Evolutionary conservation across 78 protist species (phyloP).

Genomic region (Dictyostelium brefeldianum): DNA sequence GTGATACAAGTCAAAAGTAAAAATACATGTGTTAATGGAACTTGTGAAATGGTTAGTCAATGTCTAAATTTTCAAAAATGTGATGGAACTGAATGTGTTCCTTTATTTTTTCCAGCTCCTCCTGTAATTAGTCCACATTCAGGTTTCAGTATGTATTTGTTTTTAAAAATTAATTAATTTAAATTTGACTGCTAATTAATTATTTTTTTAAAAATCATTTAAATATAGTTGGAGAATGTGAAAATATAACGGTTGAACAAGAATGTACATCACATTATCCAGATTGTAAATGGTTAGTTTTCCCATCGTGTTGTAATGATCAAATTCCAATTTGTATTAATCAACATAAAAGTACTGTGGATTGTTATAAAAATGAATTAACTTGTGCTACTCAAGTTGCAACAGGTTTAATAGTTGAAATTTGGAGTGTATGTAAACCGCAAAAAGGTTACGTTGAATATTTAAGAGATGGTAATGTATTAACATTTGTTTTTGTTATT

Average conservation of each 20-base stretch:
- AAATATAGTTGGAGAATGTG: background rate
- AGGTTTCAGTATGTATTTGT: too few species aligned
- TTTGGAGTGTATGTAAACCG: conserved; percentile 23
- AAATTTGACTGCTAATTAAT: too few species aligned
- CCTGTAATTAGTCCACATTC: too few species aligned
- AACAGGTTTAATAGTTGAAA: conserved; percentile 4
- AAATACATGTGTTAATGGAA: background rate
- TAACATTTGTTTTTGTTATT: too few species aligned
- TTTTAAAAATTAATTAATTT: too few species aligned
- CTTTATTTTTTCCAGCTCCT: too few species aligned
- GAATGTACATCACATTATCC: background rate
- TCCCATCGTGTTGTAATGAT: background rate
- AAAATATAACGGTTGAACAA: background rate
- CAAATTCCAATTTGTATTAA: background rate
- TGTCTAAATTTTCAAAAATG: background rate
- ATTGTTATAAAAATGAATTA: background rate
- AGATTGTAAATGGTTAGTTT: conserved; percentile 1
- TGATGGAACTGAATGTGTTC: too few species aligned
- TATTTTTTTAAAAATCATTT: too few species aligned
- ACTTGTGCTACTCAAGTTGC: background rate
- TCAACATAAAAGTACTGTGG: background rate
- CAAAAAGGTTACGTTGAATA: background rate
- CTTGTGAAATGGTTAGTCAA: background rate
- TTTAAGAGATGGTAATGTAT: too few species aligned
- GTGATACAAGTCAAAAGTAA: background rate